These are phyloP conservation scores for Haematococcus lacustris DNA, from an alignment of 139 green algal species.

Conservation along the genomic window DNA sequence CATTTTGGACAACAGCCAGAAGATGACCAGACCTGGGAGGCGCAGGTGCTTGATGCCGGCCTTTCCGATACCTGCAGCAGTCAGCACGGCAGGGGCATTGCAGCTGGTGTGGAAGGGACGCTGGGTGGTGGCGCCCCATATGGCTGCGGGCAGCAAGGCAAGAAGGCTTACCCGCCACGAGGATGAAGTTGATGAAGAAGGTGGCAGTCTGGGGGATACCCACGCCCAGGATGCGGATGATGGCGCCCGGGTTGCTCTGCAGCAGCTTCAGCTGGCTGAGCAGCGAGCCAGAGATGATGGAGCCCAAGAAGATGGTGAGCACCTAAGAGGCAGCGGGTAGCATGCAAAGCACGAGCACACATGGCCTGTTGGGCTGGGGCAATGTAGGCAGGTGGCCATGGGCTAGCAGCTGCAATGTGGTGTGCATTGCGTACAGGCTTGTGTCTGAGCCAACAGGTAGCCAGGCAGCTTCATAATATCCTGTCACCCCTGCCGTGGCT, in stretches of 20 bases:
- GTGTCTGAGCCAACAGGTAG: too few relatives aligned
- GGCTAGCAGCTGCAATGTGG: too few relatives aligned
- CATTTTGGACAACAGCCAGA: constrained; percentile 27
- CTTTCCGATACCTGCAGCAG: neutral
- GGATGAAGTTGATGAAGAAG: constrained; percentile 44
- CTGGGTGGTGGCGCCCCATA: too few relatives aligned
- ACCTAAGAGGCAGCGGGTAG: constrained; percentile 12
- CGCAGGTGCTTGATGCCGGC: constrained; percentile 21
- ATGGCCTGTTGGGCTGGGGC: neutral
- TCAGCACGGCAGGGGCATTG: too few relatives aligned
- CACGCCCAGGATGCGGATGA: constrained; percentile 33
- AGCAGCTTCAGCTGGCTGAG: constrained; percentile 29
- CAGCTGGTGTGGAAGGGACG: too few relatives aligned
- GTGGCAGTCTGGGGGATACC: constrained; percentile 27
- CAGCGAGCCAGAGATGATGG: constrained; percentile 36
- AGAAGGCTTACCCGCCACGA: constrained; percentile 10
- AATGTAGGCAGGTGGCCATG: neutral
- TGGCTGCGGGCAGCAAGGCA: too few relatives aligned
- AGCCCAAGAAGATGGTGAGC: constrained; percentile 32
- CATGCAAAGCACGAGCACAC: too few relatives aligned
- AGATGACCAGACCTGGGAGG: constrained; percentile 24
- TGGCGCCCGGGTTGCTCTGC: constrained; percentile 16
- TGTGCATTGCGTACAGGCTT: too few relatives aligned
- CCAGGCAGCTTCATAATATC: too few relatives aligned
- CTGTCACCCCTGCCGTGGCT: too few relatives aligned